Percentiles rank a stretch among this genome's conserved stretches.
Conservation (phyloP, 148 eudicot genomes). For the Euryodendron excelsum region DNA sequence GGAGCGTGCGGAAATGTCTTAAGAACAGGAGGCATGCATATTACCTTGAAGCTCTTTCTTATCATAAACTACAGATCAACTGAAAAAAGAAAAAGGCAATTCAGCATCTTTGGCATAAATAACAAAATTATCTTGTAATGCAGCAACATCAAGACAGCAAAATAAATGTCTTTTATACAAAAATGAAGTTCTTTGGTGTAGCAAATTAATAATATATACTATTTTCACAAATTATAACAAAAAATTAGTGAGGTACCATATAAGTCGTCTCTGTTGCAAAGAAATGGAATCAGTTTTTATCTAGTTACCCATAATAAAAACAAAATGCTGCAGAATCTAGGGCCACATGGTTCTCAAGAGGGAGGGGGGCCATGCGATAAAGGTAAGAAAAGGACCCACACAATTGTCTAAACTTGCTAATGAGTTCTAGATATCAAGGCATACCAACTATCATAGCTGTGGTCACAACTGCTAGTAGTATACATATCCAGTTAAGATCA, state of each 20-base stretch:
- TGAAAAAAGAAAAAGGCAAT: conserved; percentile 10
- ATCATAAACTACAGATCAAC: conserved; percentile 8
- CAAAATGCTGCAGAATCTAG: neutral
- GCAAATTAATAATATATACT: neutral
- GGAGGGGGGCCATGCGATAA: too few species aligned
- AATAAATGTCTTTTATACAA: neutral
- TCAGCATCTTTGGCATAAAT: neutral
- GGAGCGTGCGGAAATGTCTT: neutral
- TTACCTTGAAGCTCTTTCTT: neutral
- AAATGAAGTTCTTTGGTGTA: neutral
- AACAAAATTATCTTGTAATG: neutral
- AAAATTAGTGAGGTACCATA: neutral
- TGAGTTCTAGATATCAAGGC: too few species aligned
- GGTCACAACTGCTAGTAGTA: too few species aligned
- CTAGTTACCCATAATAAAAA: neutral
- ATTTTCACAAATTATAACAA: neutral
- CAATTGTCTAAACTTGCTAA: too few species aligned
- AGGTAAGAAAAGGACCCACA: too few species aligned
- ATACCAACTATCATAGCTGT: too few species aligned
- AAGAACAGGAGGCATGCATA: neutral
- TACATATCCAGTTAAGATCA: too few species aligned
- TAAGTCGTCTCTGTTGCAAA: neutral
- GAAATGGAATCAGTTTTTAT: neutral
- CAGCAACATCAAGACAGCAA: neutral
- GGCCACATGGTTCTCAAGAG: neutral